Percentiles rank a stretch among this genome's conserved stretches.
Conservation (phyloP, 139 green algal genomes). For the Coelastrella sp. region DNA sequence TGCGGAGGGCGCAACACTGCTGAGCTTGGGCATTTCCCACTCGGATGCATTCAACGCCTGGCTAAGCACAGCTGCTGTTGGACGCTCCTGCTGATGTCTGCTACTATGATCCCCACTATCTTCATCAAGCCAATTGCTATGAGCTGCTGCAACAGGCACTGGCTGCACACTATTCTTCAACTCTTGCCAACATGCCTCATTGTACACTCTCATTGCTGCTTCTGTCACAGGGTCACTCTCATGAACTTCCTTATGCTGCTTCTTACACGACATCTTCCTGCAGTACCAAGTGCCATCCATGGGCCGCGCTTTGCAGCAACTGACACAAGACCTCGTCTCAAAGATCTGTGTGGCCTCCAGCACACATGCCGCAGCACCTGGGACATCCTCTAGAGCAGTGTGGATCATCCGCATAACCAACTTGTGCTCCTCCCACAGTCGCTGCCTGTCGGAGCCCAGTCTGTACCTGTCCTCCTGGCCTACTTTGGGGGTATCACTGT, state of each 20-base stretch:
- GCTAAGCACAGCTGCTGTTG: too few relatives aligned
- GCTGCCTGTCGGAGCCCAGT: neutral
- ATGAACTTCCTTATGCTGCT: neutral
- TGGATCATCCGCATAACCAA: neutral
- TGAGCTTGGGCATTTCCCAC: too few relatives aligned
- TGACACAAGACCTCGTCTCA: neutral
- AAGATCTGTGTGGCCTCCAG: neutral
- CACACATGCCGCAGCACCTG: neutral
- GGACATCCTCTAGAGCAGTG: neutral
- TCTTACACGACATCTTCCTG: neutral
- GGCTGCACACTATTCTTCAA: neutral
- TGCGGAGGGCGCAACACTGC: too few relatives aligned
- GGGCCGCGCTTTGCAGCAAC: neutral
- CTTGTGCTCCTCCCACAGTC: constrained; percentile 13
- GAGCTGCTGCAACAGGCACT: too few relatives aligned
- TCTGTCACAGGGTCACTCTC: neutral
- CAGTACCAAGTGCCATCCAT: constrained; percentile 5
- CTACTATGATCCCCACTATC: too few relatives aligned
- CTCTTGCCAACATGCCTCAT: neutral
- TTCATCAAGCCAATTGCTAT: too few relatives aligned
- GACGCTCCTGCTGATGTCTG: too few relatives aligned
- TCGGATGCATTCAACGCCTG: too few relatives aligned
- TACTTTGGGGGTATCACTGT: neutral
- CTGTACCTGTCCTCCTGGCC: neutral
- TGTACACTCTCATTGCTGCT: neutral